Base-by-base conservation (phyloP, 139 green algal genomes). In the Chlorella sp. region DNA sequence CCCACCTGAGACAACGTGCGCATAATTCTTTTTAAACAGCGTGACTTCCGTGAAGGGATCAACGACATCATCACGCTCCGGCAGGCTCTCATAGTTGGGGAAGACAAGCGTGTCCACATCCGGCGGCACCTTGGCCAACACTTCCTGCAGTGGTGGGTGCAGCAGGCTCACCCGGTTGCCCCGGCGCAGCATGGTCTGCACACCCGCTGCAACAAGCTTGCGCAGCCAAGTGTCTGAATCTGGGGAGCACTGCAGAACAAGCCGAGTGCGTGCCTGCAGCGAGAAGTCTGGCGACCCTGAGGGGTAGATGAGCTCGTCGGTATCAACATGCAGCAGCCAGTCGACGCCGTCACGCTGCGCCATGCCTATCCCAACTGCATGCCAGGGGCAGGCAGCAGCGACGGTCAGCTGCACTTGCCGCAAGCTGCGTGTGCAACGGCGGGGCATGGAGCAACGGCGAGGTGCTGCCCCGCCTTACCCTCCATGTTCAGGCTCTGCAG, bases 311-410 rank as follows among this genome's bases (percentile, higher is more conserved):
- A 97, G 90, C 89, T 97, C 94, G 70, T 97, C 94, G 5, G 93
- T 97, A 89, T 97, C 94, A 28, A 97, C 87, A 68, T 97, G 94
- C 51, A 96, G 80, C 38, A 97, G 84, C 94, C 94, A 97, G 67
- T 97, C 90, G 24, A 94, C 54, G 28, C 85, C 84, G 34, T 94
- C 88, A 34, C 72, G 41, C 73, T 76, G 58, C 19, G 93, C 93
- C 83, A 95, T 87, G 40, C 87, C 34, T 36, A 97, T 96, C 62
- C 83, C 94, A 60, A 92, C 92, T 94, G 88, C 81, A 69, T 20
- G 2, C 28, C 24, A 24, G 8, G 69, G 28, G 43, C 67, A 73
- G 16, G 67, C 11, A 34, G 67, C n/a, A 34, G 28, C 17, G 60
- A 2, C 9, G 1, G 28, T 68, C 9, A 36, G 22, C 70, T 54